Base-by-base conservation (phyloP, 192 early-diverging fungal genomes). In the Coemansia guatemalensis region DNA sequence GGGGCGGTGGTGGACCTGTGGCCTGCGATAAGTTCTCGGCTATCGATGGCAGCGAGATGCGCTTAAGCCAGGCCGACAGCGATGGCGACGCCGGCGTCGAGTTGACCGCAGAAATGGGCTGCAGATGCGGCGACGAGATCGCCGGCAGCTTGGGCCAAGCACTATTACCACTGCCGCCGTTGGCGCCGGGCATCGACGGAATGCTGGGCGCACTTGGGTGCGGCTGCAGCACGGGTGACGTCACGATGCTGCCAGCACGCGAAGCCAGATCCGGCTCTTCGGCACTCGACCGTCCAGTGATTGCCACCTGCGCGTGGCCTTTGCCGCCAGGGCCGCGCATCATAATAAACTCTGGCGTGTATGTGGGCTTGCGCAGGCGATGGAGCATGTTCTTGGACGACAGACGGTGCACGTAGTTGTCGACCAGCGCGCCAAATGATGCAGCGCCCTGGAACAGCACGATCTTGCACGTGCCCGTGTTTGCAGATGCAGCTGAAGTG, bases 381-480 rank as follows among this genome's bases (percentile, higher is more conserved):
- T 83, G 85, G 50, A 83, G 78, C 75, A 83, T 85, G 51, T 82
- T 82, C 35, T 84, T 85, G 58, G 88, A 83, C 48, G 89, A 85
- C 44, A 83, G 63, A 0, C 78, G 64, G n/a, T 93, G 88, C 64
- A 90, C 83, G 72, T 91, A 96, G 47, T 92, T 89, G 52, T 94
- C 92, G 41, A 92, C 64, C 7, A 96, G 83, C n/a, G 87, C 87
- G 30, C 85, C 81, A 63, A 85, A 96, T 51, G 91, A 88, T 17
- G 91, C 93, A 1, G 94, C 93, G n/a, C 94, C 94, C 73, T 96
- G 93, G 81, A 96, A 96, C 48, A 96, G 82, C 60, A 81, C 92
- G 41, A 87, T 89, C 82, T 85, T 85, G 62, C 81, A 83, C 57
- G 77, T 83, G 22, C 67, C 79, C 6, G 79, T 69, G 39, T 3